phyloP scores from a whole-genome alignment of 1,139 yeast genomes.

The Nakaseomyces delphensis region DNA sequence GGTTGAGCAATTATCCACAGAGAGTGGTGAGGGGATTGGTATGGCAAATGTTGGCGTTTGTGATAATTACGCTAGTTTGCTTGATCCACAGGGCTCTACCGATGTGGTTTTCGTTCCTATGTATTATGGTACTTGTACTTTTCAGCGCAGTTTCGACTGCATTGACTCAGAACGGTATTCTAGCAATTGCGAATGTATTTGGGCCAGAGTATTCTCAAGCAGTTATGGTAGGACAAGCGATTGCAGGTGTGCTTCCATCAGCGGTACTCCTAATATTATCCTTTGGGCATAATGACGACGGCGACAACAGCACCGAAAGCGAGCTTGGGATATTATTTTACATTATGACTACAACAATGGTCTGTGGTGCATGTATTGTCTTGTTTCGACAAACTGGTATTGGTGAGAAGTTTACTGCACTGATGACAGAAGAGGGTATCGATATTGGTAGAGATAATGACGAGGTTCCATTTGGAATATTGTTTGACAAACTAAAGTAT shows the following conservation, averaged over 20 bases:
- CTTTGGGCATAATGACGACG: slow-evolving; percentile 28
- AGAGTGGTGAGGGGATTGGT: slow-evolving; percentile 55
- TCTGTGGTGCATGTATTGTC: slow-evolving; percentile 44
- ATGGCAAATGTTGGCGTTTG: slow-evolving; percentile 48
- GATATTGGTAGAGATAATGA: background rate
- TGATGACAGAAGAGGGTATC: background rate
- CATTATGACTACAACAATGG: slow-evolving; percentile 60
- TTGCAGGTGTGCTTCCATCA: slow-evolving; percentile 88
- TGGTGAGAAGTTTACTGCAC: slow-evolving; percentile 1
- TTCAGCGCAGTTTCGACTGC: slow-evolving; percentile 59
- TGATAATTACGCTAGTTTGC: slow-evolving; percentile 34
- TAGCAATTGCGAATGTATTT: slow-evolving; percentile 76
- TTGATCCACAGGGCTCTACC: slow-evolving; percentile 36
- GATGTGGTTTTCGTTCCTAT: slow-evolving; percentile 38
- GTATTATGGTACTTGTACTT: slow-evolving; percentile 51
- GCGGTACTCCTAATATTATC: slow-evolving; percentile 60
- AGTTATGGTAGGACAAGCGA: slow-evolving; percentile 89
- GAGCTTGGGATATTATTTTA: slow-evolving; percentile 49
- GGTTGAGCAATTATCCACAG: slow-evolving; percentile 55
- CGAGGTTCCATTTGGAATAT: slow-evolving; percentile 31
- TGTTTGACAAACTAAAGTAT: slow-evolving; percentile 51
- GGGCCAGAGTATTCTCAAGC: slow-evolving; percentile 75
- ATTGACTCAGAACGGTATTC: slow-evolving; percentile 77
- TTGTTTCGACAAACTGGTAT: slow-evolving; percentile 26
- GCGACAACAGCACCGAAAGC: slow-evolving; percentile 32